A percentile compares a stretch with the other conserved stretches of the same genome.
Conservation (phyloP, 371 early-diverging fungal species). For the Globomyces sp. region DNA sequence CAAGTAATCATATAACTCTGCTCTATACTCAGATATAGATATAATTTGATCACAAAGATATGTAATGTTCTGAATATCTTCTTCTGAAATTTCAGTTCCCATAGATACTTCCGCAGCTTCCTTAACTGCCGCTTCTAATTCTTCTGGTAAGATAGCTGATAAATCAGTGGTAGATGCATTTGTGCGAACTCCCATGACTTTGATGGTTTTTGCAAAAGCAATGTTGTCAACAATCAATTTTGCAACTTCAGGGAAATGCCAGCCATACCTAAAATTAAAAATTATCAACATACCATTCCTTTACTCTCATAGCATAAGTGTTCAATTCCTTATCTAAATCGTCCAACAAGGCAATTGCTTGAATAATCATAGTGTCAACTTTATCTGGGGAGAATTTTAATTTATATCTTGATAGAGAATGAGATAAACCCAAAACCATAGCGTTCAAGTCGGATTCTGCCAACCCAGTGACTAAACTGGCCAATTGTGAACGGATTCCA, state of each 20-base stretch:
- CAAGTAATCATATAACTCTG: constrained; percentile 85
- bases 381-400: constrained; percentile 96
- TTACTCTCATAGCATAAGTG: constrained; percentile 82
- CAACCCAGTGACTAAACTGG: constrained; percentile 77
- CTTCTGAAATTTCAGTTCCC: constrained; percentile 85
- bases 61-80: constrained; percentile 93
- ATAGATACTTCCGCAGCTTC: constrained; percentile 94
- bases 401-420: constrained; percentile 95
- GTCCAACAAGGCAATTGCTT: constrained; percentile 85
- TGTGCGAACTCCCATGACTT: constrained; percentile 82
- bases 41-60: constrained; percentile 91
- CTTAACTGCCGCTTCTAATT: constrained; percentile 82
- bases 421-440: constrained; percentile 94
- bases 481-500: constrained; percentile 87
- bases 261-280: constrained; percentile 71
- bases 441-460: constrained; percentile 88
- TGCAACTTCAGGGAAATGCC: constrained; percentile 97
- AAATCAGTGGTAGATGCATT: constrained; percentile 83
- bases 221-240: constrained; percentile 92
- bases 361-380: constrained; percentile 90
- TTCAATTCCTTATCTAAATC: constrained; percentile 94
- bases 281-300: constrained; percentile 77
- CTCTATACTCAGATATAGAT: constrained; percentile 87
- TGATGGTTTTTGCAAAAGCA: constrained; percentile 82
- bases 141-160: constrained; percentile 86